These are phyloP conservation scores for Globisporangium heterothallicum DNA, from an alignment of 352 stramenopile genomes.

Conservation along the genomic window DNA sequence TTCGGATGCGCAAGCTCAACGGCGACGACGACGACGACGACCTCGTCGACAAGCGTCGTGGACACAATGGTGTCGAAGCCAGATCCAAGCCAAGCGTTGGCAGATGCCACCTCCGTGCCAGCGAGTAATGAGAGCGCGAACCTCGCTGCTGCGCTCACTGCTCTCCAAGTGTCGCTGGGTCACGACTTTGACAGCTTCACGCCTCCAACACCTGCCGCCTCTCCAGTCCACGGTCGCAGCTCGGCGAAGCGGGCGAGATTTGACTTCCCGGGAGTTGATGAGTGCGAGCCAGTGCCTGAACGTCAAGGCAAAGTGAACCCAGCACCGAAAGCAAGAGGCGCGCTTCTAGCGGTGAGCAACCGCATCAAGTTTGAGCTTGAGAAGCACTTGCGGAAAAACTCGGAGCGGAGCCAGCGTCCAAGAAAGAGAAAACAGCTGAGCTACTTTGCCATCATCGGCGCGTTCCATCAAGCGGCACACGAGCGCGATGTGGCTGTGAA, in stretches of 20 bases:
- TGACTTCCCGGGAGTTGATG: conserved; percentile 32
- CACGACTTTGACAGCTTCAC: conserved; percentile 66
- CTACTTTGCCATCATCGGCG: conserved; percentile 75
- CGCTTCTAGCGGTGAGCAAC: conserved; percentile 65
- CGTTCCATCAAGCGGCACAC: conserved; percentile 71
- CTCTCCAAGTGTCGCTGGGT: conserved; percentile 73
- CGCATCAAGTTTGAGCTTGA: conserved; percentile 73
- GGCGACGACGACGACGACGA: neutral
- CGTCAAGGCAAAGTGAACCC: conserved; percentile 23
- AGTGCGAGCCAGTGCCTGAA: conserved; percentile 18
- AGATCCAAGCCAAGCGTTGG: conserved; percentile 9
- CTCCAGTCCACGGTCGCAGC: conserved; percentile 40
- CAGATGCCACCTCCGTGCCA: conserved; percentile 9
- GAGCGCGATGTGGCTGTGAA: conserved; percentile 50
- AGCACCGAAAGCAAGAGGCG: conserved; percentile 33
- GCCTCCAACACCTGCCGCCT: conserved; percentile 64
- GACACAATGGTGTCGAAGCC: conserved; percentile 3
- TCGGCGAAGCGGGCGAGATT: conserved; percentile 55
- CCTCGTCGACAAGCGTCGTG: neutral
- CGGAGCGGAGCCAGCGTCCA: conserved; percentile 37
- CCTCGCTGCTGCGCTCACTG: conserved; percentile 48
- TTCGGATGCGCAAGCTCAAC: neutral
- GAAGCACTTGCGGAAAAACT: conserved; percentile 41
- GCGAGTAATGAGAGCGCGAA: conserved; percentile 32
- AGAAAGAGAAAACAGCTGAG: conserved; percentile 65